Base-by-base conservation (phyloP, 106 monocot genomes). In the Dioscorea zingiberensis region DNA sequence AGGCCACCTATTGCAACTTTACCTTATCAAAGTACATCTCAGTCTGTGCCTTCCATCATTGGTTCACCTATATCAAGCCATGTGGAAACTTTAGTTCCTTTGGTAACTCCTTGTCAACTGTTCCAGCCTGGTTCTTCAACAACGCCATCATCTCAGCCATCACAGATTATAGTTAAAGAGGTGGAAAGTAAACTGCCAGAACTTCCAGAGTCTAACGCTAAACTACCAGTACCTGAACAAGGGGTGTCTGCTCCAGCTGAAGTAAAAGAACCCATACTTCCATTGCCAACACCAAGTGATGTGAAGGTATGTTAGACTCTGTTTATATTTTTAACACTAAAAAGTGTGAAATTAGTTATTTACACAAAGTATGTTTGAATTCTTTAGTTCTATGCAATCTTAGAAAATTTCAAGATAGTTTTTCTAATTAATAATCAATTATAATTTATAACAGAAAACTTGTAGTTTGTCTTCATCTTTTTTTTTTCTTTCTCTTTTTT, bases 31-130 rank as follows among this genome's bases (percentile, higher is more conserved):
- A 49, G 67, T 46, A 26, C 28, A 56, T 32, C 71, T 57, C 76
- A 76, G 26, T 46, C 75, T 64, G 26, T 68, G 27, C 19, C 79
- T 12, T 73, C 83, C 11, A 44, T 25, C 58, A 25, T 69, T 67
- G 71, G 63, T 10, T 59, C 63, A 55, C 77, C 79, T 29, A 67
- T 23, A 66, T 76, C 79, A 77, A 78, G 66, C 32, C 74, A 48
- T 64, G 70, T 66, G 59, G 84, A 80, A 66, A 25, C 69, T 27
- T 53, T 74, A 7, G 47, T 76, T 13, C 65, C 80, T 48, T 71
- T 83, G 72, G 60, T 84, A 32, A 85, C 79, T 22, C 80, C 82
- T 77, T 71, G 60, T 66, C 74, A 80, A 29, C 61, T 75, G 14
- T 24, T 74, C 28, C 80, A 80, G 46, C 44, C 65, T 60, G 65